Evolutionary conservation across 495 filamentous ascomycete species (phyloP), one percentile per base, ranked within the genome.

Genomic region (Penicillium lagena): DNA sequence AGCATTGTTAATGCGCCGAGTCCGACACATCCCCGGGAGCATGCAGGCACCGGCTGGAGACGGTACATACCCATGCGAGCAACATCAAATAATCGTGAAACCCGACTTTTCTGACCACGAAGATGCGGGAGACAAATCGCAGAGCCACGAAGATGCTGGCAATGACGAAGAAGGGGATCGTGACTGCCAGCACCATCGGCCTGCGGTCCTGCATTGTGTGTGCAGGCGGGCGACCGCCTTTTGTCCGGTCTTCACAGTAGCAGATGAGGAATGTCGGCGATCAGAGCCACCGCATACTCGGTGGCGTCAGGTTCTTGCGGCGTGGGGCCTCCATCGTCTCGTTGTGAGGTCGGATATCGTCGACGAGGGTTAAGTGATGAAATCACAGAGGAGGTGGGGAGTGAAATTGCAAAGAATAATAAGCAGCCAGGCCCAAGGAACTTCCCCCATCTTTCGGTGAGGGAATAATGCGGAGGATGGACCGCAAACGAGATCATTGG

Each of bases 61-160:
- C 37, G 33, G 15, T 12, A 66, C 70, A 51, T 70, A 89, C 75
- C 90, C 87, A 96, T 50, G 90, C 89, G 45, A 89, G 35, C 15
- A 89, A 58, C 49, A 97, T 95, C 53, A 87, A 76, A 67, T 87
- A 89, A 66, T 97, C 91, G 60, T 95, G 88, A 59, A 72, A 71
- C 28, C 73, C 75, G 11, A 90, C 62, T 44, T 68, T 78, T 49
- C 77, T 79, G 37, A 94, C 81, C 31, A 97, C 82, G 29, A 77
- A 80, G 37, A 80, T 71, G 17, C 89, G 78, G 32, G 86, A 89
- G 28, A 87, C 52, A 42, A 94, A 72, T 15, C 89, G 78, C 2
- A 86, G 73, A 22, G 71, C 71, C 43, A 94, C 87, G 55, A 93
- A 89, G 22, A 85, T 54, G 39, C 78, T 80, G 12, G 87, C 78